Evolutionary conservation across 2,329 filamentous ascomycete species (phyloP).

Genomic region (Coniochaeta prunicola): DNA sequence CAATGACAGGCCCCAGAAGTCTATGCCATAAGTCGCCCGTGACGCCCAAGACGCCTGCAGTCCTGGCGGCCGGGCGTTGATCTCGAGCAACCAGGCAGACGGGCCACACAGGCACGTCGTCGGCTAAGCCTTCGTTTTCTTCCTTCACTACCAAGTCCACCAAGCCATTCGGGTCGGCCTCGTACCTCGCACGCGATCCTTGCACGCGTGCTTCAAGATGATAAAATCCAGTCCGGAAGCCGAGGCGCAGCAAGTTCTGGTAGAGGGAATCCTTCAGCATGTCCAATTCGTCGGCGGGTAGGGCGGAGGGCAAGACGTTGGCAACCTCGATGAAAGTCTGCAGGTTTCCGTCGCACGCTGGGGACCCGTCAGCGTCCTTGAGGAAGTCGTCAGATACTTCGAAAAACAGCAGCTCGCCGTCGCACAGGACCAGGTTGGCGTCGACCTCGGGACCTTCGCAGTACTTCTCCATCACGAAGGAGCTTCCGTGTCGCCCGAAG

Average conservation of each 20-base stretch:
- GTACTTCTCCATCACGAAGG: slow-evolving; percentile 19
- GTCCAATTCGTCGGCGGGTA: too few relatives aligned
- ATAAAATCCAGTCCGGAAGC: too few relatives aligned
- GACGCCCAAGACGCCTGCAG: neutral
- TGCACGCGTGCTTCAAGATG: too few relatives aligned
- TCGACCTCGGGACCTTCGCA: slow-evolving; percentile 21
- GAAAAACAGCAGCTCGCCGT: slow-evolving; percentile 21
- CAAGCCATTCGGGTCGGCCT: too few relatives aligned
- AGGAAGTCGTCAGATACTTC: slow-evolving; percentile 19
- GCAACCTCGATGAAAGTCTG: too few relatives aligned
- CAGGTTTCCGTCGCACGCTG: too few relatives aligned
- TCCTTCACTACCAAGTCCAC: too few relatives aligned
- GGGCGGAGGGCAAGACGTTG: too few relatives aligned
- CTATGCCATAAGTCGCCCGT: neutral
- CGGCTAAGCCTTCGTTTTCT: neutral
- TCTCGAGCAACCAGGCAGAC: slow-evolving; percentile 4
- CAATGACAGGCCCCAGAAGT: too few relatives aligned
- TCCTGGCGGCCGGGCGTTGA: slow-evolving; percentile 3
- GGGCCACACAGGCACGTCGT: neutral
- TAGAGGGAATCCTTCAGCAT: too few relatives aligned
- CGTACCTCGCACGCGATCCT: too few relatives aligned
- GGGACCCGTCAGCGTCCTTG: neutral
- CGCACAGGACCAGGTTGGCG: slow-evolving; percentile 18
- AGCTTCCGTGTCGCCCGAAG: slow-evolving; percentile 5
- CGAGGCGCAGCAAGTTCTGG: too few relatives aligned